Conservation (phyloP, 169 alveolate species). For the Eimeria falciformis region DNA sequence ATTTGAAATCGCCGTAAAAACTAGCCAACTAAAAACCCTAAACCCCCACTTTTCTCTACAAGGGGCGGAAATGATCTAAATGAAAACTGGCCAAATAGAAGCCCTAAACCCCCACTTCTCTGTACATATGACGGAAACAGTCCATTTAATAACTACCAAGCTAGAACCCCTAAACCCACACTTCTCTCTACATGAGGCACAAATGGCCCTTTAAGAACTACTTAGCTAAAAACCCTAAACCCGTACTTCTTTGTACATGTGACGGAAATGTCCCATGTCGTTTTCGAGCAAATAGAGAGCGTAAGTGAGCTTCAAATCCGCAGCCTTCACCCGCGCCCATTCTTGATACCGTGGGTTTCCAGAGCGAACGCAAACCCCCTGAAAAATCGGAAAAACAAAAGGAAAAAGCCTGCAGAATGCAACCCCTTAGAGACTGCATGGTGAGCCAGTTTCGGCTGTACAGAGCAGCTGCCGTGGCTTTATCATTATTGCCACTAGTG, state of each 20-base stretch:
- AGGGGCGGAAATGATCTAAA: no score
- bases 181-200: not conserved
- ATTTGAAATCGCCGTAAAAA: no score
- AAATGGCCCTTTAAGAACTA: not conserved
- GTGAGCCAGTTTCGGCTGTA: no score
- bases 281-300: not conserved
- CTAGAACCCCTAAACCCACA: not conserved
- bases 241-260: not conserved
- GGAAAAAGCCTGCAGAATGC: no score
- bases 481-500: not conserved
- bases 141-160: no score
- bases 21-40: no score
- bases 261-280: not conserved
- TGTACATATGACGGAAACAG: no score
- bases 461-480: not conserved
- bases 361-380: not conserved
- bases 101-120: no score
- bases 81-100: no score
- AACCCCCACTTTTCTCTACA: no score
- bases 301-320: not conserved
- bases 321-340: not conserved
- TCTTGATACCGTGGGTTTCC: not conserved
- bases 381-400: no score
- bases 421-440: not conserved
- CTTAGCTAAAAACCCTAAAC: not conserved